Conservation (phyloP, 805 yeast species). For the Isabelozyma rhagii region DNA sequence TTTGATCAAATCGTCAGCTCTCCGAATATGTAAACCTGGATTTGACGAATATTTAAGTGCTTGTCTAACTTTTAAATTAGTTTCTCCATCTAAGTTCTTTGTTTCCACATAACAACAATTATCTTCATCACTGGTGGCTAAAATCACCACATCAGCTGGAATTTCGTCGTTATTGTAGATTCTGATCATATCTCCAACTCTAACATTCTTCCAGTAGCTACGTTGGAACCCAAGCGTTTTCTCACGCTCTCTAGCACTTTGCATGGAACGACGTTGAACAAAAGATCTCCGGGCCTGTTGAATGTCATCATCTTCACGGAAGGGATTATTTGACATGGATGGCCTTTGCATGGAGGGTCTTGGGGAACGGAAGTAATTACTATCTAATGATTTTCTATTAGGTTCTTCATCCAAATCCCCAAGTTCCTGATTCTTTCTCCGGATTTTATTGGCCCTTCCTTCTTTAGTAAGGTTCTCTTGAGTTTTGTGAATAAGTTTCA, state of each 20-base stretch:
- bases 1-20: slow-evolving; percentile 34
- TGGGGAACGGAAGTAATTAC: slow-evolving; percentile 15
- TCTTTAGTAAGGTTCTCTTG: slow-evolving; percentile 30
- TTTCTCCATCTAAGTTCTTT: slow-evolving; percentile 42
- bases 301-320: slow-evolving; percentile 5
- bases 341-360: slow-evolving; percentile 5
- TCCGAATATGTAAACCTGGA: slow-evolving; percentile 26
- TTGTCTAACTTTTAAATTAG: slow-evolving; percentile 74
- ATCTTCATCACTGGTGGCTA: slow-evolving; percentile 69
- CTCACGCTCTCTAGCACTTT: slow-evolving; percentile 6
- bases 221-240: slow-evolving; percentile 26
- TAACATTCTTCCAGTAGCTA: slow-evolving; percentile 64
- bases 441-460: slow-evolving; percentile 31
- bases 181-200: slow-evolving; percentile 71
- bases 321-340: slow-evolving; percentile 10
- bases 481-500: slow-evolving; percentile 21
- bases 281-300: slow-evolving; percentile 8
- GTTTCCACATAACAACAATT: slow-evolving; percentile 63
- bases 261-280: slow-evolving; percentile 13
- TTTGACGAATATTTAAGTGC: slow-evolving; percentile 61
- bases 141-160: slow-evolving; percentile 70
- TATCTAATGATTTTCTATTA: slow-evolving; percentile 32
- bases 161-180: slow-evolving; percentile 69
- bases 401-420: slow-evolving; percentile 3
- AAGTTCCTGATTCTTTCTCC: slow-evolving; percentile 10